Percentiles rank a stretch among this genome's conserved stretches.
Conservation (phyloP, 2,329 filamentous ascomycete genomes). For the Penicillium sp. region DNA sequence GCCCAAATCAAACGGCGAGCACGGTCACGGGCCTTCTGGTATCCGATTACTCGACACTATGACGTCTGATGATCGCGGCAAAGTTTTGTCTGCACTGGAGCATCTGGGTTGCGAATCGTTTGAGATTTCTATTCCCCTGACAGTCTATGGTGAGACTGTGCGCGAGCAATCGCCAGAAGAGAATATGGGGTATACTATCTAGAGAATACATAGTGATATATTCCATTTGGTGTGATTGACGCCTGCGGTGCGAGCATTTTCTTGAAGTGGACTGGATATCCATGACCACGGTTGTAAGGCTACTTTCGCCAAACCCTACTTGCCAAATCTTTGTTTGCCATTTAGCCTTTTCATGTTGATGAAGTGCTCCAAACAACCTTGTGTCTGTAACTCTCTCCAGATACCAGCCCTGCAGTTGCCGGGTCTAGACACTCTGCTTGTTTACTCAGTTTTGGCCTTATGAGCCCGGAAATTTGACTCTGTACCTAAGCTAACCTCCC, state of each 20-base stretch:
- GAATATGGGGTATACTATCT: conserved; percentile 45
- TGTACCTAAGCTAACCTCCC: too few species aligned
- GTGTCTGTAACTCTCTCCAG: too few species aligned
- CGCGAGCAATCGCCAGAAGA: conserved; percentile 46
- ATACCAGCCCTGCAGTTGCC: too few species aligned
- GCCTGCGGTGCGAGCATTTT: conserved; percentile 12
- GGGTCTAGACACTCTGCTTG: too few species aligned
- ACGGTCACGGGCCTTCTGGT: conserved; percentile 40
- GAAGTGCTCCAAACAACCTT: too few species aligned
- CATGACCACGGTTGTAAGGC: conserved; percentile 1
- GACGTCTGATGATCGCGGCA: conserved; percentile 75
- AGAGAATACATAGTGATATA: conserved; percentile 9
- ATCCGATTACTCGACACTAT: conserved; percentile 73
- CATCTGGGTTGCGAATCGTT: conserved; percentile 83
- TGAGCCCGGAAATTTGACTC: too few species aligned
- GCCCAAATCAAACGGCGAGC: conserved; percentile 53
- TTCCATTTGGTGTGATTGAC: background rate
- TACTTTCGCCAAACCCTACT: too few species aligned
- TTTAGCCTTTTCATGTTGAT: too few species aligned
- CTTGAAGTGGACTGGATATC: conserved; percentile 20
- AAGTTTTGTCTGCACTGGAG: conserved; percentile 76
- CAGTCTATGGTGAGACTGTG: conserved; percentile 68
- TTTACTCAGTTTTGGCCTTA: too few species aligned
- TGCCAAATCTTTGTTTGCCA: too few species aligned
- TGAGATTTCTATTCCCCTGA: conserved; percentile 81